phyloP scores from a whole-genome alignment of 495 filamentous ascomycete species.

The Annulohypoxylon moriforme region DNA sequence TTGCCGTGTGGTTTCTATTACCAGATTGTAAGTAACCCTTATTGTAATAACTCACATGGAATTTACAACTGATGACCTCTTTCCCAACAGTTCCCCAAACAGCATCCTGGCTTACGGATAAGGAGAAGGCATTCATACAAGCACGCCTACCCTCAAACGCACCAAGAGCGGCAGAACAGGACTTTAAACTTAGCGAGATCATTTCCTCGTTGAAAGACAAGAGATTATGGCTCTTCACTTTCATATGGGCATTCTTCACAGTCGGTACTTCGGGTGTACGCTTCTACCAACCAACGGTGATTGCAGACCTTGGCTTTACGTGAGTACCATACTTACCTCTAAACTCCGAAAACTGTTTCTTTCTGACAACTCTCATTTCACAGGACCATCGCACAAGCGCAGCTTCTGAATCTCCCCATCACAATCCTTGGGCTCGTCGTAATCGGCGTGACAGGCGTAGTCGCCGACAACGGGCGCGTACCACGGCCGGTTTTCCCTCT shows the following conservation, averaged over 20 bases:
- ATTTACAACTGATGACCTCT: conserved; percentile 6
- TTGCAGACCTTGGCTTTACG: conserved; percentile 58
- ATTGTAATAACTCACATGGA: too few species aligned
- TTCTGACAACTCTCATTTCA: conserved; percentile 2
- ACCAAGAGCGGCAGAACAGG: conserved; percentile 51
- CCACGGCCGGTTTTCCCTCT: conserved; percentile 58
- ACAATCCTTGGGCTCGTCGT: conserved; percentile 52
- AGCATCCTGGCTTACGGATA: conserved; percentile 55
- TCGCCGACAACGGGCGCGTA: conserved; percentile 55
- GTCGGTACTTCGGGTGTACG: conserved; percentile 57
- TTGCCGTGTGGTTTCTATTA: conserved; percentile 52
- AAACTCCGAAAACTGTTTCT: background rate
- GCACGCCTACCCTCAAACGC: conserved; percentile 55
- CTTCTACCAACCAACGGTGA: conserved; percentile 59
- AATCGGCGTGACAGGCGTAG: conserved; percentile 53
- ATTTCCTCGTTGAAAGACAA: conserved; percentile 50
- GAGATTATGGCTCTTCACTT: conserved; percentile 51
- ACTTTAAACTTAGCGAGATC: conserved; percentile 54
- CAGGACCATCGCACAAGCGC: conserved; percentile 53
- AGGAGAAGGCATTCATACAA: conserved; percentile 57
- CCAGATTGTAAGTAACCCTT: conserved; percentile 52
- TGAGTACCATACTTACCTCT: conserved; percentile 26
- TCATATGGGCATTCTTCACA: conserved; percentile 56
- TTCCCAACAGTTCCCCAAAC: conserved; percentile 52
- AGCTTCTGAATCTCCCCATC: conserved; percentile 56